Conservation (phyloP, 352 stramenopile species). For the Globisporangium paroecandrum region DNA sequence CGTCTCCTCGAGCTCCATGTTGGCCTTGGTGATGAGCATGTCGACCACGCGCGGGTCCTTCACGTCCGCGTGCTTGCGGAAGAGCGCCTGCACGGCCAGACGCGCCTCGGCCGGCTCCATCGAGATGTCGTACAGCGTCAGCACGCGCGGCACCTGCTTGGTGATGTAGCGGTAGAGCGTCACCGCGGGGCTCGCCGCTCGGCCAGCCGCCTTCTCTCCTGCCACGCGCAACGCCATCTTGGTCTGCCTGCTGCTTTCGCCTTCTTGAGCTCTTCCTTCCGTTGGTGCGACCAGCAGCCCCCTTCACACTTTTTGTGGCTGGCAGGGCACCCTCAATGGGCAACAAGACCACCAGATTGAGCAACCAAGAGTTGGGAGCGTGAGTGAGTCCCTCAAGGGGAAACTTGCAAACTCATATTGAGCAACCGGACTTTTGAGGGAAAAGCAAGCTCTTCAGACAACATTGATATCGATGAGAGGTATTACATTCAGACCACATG, state of each 20-base stretch:
- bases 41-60: constrained; percentile 93
- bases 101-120: constrained; percentile 90
- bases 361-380: background rate
- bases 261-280: background rate
- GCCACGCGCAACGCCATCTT: constrained; percentile 78
- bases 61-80: constrained; percentile 92
- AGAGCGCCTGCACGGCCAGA: constrained; percentile 89
- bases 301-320: background rate
- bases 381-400: background rate
- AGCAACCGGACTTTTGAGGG: background rate
- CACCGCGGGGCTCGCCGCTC: constrained; percentile 65
- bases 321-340: background rate
- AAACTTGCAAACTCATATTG: background rate
- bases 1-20: constrained; percentile 98
- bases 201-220: constrained; percentile 57
- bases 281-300: background rate
- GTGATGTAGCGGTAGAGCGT: constrained; percentile 88
- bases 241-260: background rate
- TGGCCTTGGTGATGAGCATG: constrained; percentile 97
- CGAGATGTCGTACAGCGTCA: constrained; percentile 97
- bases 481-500: background rate
- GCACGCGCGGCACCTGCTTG: constrained; percentile 92
- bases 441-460: background rate
- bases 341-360: background rate
- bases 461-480: background rate